These are phyloP conservation scores for Raffaelea ambrosiae DNA, from an alignment of 2,329 filamentous ascomycete genomes.

Conservation along the genomic window DNA sequence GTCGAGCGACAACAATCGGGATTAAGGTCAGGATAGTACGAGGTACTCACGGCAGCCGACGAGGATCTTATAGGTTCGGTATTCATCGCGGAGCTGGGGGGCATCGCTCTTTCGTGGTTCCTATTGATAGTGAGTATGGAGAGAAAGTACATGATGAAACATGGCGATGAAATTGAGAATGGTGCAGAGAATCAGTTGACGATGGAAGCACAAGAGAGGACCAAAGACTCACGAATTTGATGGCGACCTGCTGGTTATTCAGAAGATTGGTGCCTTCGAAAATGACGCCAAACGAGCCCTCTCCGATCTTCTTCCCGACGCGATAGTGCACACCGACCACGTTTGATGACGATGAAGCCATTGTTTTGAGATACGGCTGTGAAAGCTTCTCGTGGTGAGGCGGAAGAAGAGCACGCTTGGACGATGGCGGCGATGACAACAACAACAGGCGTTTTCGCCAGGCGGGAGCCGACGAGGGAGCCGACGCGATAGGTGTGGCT, in stretches of 20 bases:
- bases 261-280: conserved; percentile 97
- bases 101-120: conserved; percentile 98
- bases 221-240: conserved; percentile 86
- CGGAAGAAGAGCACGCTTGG: not conserved
- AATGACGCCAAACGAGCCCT: conserved; percentile 97
- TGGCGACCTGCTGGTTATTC: conserved; percentile 98
- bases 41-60: conserved; percentile 88
- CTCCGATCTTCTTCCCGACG: conserved; percentile 98
- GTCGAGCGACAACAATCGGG: not conserved
- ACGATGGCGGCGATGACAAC: not conserved
- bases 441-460: not conserved
- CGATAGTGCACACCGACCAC: conserved; percentile 98
- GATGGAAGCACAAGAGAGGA: not conserved
- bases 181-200: no score
- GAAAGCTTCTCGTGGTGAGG: not conserved
- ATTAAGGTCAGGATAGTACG: not conserved
- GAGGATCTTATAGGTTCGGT: conserved; percentile 98
- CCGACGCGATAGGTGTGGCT: not conserved
- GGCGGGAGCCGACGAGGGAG: not conserved
- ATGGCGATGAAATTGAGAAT: no score
- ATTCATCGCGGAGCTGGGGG: conserved; percentile 94
- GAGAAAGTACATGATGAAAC: not conserved
- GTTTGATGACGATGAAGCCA: conserved; percentile 88
- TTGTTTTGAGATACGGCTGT: conserved; percentile 27
- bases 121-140: conserved; percentile 32